phyloP scores from a whole-genome alignment of 371 early-diverging fungal genomes.

The Mucor irregularis region DNA sequence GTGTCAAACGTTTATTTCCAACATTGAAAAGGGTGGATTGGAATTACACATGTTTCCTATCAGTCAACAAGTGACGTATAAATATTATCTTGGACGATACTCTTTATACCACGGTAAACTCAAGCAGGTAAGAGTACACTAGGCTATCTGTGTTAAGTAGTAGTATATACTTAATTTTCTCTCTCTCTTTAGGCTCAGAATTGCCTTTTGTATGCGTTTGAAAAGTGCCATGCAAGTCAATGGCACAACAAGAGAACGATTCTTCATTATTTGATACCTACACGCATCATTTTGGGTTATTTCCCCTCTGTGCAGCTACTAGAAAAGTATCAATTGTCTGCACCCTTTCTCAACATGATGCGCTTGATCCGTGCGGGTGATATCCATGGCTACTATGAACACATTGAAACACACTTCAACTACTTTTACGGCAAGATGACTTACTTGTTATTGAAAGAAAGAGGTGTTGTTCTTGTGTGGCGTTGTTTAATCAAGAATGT shows the following conservation, averaged over 20 bases:
- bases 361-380: slow-evolving; percentile 30
- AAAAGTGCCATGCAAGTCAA: slow-evolving; percentile 30
- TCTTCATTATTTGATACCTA: slow-evolving; percentile 53
- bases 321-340: slow-evolving; percentile 32
- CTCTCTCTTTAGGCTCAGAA: slow-evolving; percentile 43
- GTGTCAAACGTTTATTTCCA: slow-evolving; percentile 55
- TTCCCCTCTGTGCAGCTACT: slow-evolving; percentile 40
- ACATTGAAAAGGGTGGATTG: slow-evolving; percentile 48
- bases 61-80: slow-evolving; percentile 58
- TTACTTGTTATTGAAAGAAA: slow-evolving; percentile 36
- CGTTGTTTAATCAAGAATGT: slow-evolving; percentile 36
- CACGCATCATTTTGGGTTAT: slow-evolving; percentile 51
- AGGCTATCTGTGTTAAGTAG: background rate
- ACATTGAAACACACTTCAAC: slow-evolving; percentile 31
- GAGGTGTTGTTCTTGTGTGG: slow-evolving; percentile 42
- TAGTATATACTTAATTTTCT: too few species aligned
- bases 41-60: slow-evolving; percentile 45
- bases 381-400: slow-evolving; percentile 25
- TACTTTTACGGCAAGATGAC: slow-evolving; percentile 32
- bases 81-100: slow-evolving; percentile 60
- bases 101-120: slow-evolving; percentile 44
- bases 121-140: slow-evolving; percentile 22
- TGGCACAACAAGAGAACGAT: slow-evolving; percentile 45
- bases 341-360: slow-evolving; percentile 24
- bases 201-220: slow-evolving; percentile 51